phyloP scores from a whole-genome alignment of 2,329 filamentous ascomycete species.

The Fusarium ambrosium region DNA sequence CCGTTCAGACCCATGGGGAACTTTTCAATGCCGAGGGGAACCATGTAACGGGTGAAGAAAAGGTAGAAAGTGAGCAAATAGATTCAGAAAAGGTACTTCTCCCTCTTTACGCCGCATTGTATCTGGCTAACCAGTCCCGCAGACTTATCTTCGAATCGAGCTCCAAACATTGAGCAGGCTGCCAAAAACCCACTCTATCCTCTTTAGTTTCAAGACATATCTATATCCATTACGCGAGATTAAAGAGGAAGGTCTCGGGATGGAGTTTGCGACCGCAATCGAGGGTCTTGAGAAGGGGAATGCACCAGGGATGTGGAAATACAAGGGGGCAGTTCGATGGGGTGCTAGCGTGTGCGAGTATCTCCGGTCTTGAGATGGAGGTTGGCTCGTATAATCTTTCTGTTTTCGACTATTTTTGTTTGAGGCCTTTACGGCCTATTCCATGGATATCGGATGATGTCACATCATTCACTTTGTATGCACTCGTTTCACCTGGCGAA shows the following conservation, averaged over 20 bases:
- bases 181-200: neutral
- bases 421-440: neutral
- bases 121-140: neutral
- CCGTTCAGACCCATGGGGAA: slow-evolving; percentile 15
- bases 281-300: slow-evolving; percentile 65
- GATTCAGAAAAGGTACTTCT: slow-evolving; percentile 2
- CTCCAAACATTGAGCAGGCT: neutral
- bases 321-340: slow-evolving; percentile 65
- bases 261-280: slow-evolving; percentile 60
- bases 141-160: slow-evolving; percentile 3
- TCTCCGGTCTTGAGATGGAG: slow-evolving; percentile 51
- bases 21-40: slow-evolving; percentile 29
- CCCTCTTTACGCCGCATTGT: no score
- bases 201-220: neutral
- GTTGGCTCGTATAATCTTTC: neutral
- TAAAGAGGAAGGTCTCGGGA: neutral
- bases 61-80: slow-evolving; percentile 13
- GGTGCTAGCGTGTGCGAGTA: slow-evolving; percentile 62
- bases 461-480: neutral
- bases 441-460: neutral
- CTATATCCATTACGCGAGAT: neutral
- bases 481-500: neutral
- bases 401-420: neutral
- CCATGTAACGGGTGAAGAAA: slow-evolving; percentile 20
- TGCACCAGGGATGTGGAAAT: slow-evolving; percentile 66